A percentile compares a stretch with the other conserved stretches of the same genome.
Conservation (phyloP, 2,329 filamentous ascomycete genomes). For the Diatrype stigma region DNA sequence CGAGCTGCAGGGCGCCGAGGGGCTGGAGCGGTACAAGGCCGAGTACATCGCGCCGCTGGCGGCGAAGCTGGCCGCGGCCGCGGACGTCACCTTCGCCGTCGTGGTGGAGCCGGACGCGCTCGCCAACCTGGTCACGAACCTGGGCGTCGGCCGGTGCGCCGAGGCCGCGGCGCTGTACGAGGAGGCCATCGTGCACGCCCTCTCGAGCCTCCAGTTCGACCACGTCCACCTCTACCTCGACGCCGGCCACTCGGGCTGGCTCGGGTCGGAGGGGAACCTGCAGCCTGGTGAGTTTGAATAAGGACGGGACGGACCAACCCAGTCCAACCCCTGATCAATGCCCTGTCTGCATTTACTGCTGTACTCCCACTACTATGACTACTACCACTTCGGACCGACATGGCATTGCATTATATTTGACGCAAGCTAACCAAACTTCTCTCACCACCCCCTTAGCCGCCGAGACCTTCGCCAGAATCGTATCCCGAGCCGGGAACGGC, state of each 20-base stretch:
- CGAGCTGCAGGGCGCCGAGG: slow-evolving; percentile 45
- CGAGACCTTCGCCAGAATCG: slow-evolving; percentile 41
- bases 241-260: slow-evolving; percentile 55
- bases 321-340: too few species aligned
- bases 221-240: slow-evolving; percentile 57
- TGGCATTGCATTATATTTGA: too few species aligned
- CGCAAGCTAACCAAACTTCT: too few species aligned
- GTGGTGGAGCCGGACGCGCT: slow-evolving; percentile 55
- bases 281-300: slow-evolving; percentile 26
- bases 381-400: not conserved
- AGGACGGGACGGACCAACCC: too few species aligned
- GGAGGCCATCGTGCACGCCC: slow-evolving; percentile 46
- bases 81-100: slow-evolving; percentile 39
- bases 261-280: slow-evolving; percentile 54
- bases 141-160: slow-evolving; percentile 45
- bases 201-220: slow-evolving; percentile 48
- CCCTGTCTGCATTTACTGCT: too few species aligned
- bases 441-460: too few species aligned
- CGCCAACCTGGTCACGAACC: slow-evolving; percentile 56
- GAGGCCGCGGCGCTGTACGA: slow-evolving; percentile 45
- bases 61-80: slow-evolving; percentile 36
- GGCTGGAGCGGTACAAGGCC: slow-evolving; percentile 49
- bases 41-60: slow-evolving; percentile 47
- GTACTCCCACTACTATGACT: too few species aligned
- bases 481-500: slow-evolving; percentile 46